phyloP scores from a whole-genome alignment of 2,329 filamentous ascomycete species.

The Neofusicoccum kwambonambiense region DNA sequence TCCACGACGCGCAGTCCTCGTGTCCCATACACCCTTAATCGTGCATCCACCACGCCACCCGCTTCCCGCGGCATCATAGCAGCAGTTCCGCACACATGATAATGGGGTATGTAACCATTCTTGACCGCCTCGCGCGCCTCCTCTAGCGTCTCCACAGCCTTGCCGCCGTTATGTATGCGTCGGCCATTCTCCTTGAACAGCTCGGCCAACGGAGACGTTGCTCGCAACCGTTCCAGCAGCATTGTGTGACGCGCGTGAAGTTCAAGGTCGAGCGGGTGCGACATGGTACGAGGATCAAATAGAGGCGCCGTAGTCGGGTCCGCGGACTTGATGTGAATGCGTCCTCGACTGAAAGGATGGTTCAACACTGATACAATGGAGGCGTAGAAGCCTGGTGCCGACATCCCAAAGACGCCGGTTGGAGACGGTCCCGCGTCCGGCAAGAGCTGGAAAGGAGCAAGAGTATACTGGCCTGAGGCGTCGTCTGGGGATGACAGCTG shows the following conservation, averaged over 20 bases:
- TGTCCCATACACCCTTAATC: slow-evolving; percentile 31
- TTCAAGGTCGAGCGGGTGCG: slow-evolving; percentile 43
- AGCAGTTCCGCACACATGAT: slow-evolving; percentile 33
- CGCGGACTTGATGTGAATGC: slow-evolving; percentile 32
- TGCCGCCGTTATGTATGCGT: slow-evolving; percentile 20
- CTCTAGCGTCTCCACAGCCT: neutral
- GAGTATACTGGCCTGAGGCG: slow-evolving; percentile 8
- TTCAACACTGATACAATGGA: slow-evolving; percentile 20
- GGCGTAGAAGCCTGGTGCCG: slow-evolving; percentile 21
- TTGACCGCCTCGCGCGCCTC: slow-evolving; percentile 23
- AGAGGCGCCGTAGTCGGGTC: slow-evolving; percentile 31
- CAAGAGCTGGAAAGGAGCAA: slow-evolving; percentile 19
- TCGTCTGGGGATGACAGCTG: slow-evolving; percentile 2
- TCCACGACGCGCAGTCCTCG: slow-evolving; percentile 30
- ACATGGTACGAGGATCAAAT: slow-evolving; percentile 43
- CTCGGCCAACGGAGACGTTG: slow-evolving; percentile 31
- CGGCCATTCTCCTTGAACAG: slow-evolving; percentile 33
- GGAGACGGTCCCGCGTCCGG: neutral
- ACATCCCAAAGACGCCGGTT: neutral
- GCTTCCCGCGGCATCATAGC: slow-evolving; percentile 33
- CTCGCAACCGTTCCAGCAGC: slow-evolving; percentile 34
- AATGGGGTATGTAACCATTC: slow-evolving; percentile 25
- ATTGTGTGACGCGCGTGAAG: slow-evolving; percentile 36
- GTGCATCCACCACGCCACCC: slow-evolving; percentile 30
- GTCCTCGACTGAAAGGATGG: slow-evolving; percentile 36